Evolutionary conservation across 345 rosid species (phyloP), one percentile per base, ranked within the genome.

Genomic region (Camelina hispida): DNA sequence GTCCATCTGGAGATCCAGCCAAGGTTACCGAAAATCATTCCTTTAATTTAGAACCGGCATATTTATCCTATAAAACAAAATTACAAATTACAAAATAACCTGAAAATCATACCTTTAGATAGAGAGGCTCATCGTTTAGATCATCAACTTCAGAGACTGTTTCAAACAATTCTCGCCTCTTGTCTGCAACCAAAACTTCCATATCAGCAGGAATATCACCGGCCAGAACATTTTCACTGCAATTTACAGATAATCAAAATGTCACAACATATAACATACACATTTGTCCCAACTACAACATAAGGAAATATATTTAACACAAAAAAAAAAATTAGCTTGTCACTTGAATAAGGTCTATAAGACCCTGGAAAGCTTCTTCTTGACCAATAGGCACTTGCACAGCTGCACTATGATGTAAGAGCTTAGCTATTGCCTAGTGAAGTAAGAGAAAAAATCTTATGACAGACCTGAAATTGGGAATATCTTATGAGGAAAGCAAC

Each of bases 81-180:
- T 44, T 58, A 47, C 56, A 52, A 61, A 61, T 62, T 25, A 20
- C 22, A 20, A 20, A 20, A 20, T 20, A 20, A 20, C 22, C 22
- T 20, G 22, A 20, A 20, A 20, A 20, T 20, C 22, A 20, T 20
- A 20, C 22, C 22, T 20, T 20, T 20, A 20, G 22, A 20, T 20
- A 20, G 17, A 44, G 56, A 56, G 96, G 94, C 58, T 93, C 99
- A 72, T 96, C 99, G 62, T 78, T 79, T 9, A 96, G 89, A 81
- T 96, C 98, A 68, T 96, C 99, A 70, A 96, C 98, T 84, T 96
- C 99, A 53, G 99, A 96, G 79, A 93, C 97, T 40, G 35, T 68
- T 82, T 93, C 99, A 58, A 96, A 83, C 34, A 93, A 81, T 54
- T 96, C 99, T 42, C 76, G 88, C 79, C 98, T 86, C 85, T 93